A percentile compares a stretch with the other conserved stretches of the same genome.
These are phyloP conservation scores for Eimeria acervulina DNA, from an alignment of 169 alveolate genomes.

Conservation along the genomic window DNA sequence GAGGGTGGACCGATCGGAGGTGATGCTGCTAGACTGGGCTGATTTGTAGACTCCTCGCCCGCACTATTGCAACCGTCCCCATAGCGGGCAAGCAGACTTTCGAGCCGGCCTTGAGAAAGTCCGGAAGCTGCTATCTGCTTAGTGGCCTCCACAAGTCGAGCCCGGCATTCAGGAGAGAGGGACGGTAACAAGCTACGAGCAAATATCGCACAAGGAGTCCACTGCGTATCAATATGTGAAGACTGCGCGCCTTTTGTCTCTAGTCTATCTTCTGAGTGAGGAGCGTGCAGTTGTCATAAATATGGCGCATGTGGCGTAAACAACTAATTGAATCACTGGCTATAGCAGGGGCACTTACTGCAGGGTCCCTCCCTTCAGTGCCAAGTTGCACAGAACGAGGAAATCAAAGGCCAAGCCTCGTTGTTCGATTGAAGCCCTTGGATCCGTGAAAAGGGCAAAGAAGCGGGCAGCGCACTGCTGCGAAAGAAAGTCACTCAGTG, in stretches of 20 bases:
- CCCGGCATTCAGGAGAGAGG: slow-evolving; percentile 72
- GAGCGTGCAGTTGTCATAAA: background rate
- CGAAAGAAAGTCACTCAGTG: slow-evolving; percentile 65
- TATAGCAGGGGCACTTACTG: slow-evolving; percentile 34
- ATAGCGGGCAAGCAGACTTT: slow-evolving; percentile 19
- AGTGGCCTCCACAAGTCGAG: slow-evolving; percentile 71
- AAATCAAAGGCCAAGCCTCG: slow-evolving; percentile 66
- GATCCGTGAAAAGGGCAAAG: slow-evolving; percentile 57
- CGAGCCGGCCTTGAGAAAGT: slow-evolving; percentile 69
- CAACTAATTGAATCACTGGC: background rate
- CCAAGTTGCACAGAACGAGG: slow-evolving; percentile 74
- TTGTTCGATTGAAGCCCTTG: slow-evolving; percentile 61
- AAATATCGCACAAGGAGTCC: background rate
- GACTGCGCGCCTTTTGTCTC: background rate
- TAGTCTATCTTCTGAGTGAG: background rate
- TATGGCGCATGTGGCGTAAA: background rate
- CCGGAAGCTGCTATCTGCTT: slow-evolving; percentile 58
- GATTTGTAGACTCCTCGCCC: slow-evolving; percentile 65
- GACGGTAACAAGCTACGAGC: slow-evolving; percentile 70
- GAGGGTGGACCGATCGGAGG: background rate
- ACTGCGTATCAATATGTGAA: background rate
- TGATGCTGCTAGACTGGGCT: background rate
- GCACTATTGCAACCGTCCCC: slow-evolving; percentile 60
- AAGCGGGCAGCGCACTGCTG: slow-evolving; percentile 77
- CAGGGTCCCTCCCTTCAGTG: slow-evolving; percentile 70